phyloP scores from a whole-genome alignment of 768 basidiomycete species.

The Hypholoma sublateritium region DNA sequence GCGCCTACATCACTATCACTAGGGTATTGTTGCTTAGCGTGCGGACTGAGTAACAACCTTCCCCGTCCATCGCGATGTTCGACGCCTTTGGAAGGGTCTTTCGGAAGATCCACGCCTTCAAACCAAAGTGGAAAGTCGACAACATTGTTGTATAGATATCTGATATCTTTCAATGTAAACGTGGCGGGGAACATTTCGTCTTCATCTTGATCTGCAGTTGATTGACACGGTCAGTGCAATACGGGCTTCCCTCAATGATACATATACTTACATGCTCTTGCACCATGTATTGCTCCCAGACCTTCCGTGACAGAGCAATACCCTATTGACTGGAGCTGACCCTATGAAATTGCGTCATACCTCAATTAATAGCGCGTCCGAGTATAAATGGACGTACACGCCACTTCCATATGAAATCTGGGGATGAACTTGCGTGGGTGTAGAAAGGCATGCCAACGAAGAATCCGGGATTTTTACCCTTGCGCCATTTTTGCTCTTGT shows the following conservation, averaged over 20 bases:
- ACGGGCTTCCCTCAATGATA: no score
- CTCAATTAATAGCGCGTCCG: background rate
- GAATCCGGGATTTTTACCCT: slow-evolving; percentile 22
- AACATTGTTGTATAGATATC: background rate
- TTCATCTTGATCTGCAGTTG: background rate
- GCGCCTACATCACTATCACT: slow-evolving; percentile 42
- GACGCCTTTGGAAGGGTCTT: background rate
- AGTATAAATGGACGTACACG: slow-evolving; percentile 34
- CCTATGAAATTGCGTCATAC: background rate
- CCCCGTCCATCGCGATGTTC: background rate
- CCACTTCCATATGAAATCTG: slow-evolving; percentile 49
- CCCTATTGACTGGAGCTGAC: no score
- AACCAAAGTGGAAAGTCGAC: slow-evolving; percentile 1
- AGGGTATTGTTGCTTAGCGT: slow-evolving; percentile 38
- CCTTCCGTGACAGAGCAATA: no score
- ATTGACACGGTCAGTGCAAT: no score
- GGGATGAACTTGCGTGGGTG: slow-evolving; percentile 32
- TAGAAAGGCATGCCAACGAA: slow-evolving; percentile 51
- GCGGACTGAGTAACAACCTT: slow-evolving; percentile 2
- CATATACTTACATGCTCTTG: no score
- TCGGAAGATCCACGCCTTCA: slow-evolving; percentile 4
- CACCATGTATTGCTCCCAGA: no score
- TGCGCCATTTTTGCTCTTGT: background rate
- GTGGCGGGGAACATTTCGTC: background rate
- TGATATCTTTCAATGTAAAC: background rate